Base-by-base conservation (phyloP, 495 filamentous ascomycete species). In the Podospora fimiseda region DNA sequence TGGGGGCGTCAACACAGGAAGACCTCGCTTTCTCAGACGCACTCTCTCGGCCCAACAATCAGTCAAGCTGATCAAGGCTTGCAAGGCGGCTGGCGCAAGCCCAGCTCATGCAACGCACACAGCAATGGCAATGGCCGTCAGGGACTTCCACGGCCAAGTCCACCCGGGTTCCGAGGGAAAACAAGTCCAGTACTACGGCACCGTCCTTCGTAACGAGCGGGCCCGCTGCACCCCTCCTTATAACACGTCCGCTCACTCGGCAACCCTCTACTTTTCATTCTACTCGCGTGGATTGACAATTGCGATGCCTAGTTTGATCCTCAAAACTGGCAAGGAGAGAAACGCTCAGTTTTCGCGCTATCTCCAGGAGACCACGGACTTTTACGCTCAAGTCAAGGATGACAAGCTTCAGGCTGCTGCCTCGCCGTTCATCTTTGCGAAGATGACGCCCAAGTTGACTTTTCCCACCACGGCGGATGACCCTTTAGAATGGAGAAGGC, bases 51-150 rank as follows among this genome's bases (percentile, higher is more conserved):
- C 43, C n/a, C 16, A 19, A 1, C 55, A 41, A 8, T 61, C 56
- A 4, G 13, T 51, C 15, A 22, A 48, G 2, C 49, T 70, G 2
- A 53, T 63, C 16, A 44, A 43, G 13, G 47, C 41, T 9, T 60
- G 61, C 52, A 68, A 66, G 24, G 13, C 39, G 2, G 22, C 55
- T 3, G 57, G 60, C 1, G 55, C 61, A 2, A 71, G 61, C 15
- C 59, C 65, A 9, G 70, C 68, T 0, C 68, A 72, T 19, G 59
- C 55, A 24, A 67, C 70, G 52, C 63, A 65, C 51, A 53, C 68
- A 6, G 61, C 65, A 50, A 61, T 70, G 9, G 62, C 67, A 6
- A 22, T 69, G 5, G 51, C 51, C 3, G 41, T 70, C 9, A 56
- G 59, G n/a, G 55, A 66, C 23, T 7, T 64, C 13, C 57, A 68